phyloP scores from a whole-genome alignment of 169 alveolate genomes.

The Cyclospora cayetanensis region DNA sequence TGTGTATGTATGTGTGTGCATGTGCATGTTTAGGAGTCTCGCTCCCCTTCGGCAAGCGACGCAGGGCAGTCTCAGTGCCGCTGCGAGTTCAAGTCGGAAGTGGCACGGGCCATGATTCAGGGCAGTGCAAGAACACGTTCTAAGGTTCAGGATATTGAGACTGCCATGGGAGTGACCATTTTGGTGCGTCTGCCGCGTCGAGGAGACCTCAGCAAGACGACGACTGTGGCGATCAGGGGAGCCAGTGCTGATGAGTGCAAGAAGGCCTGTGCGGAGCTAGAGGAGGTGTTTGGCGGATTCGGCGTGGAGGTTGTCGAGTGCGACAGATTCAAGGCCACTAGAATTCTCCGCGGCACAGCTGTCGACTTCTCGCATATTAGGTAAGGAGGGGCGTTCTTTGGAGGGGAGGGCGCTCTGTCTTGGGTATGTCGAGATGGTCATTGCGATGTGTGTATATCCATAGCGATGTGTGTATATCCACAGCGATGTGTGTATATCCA shows the following conservation, averaged over 20 bases:
- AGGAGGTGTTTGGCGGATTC: constrained; percentile 12
- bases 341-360: constrained; percentile 40
- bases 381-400: constrained; percentile 38
- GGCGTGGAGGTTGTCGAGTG: background rate
- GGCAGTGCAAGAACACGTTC: constrained; percentile 32
- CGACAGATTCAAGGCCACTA: constrained; percentile 39
- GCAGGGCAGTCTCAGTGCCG: background rate
- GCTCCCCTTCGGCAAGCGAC: constrained; percentile 56
- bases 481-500: no score
- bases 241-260: constrained; percentile 38
- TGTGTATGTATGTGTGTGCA: background rate
- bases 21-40: background rate
- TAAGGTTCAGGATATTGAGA: constrained; percentile 42
- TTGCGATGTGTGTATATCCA: no score
- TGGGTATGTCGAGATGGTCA: no score
- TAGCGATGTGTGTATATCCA: no score
- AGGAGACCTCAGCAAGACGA: constrained; percentile 55
- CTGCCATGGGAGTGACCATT: background rate
- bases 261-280: constrained; percentile 51
- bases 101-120: constrained; percentile 55
- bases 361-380: constrained; percentile 22
- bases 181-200: constrained; percentile 35
- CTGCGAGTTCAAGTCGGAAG: constrained; percentile 32
- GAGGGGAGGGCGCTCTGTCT: no score
- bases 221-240: constrained; percentile 13